Evolutionary conservation across 2,329 filamentous ascomycete species (phyloP).

Genomic region (Hymenoscyphus albidus): DNA sequence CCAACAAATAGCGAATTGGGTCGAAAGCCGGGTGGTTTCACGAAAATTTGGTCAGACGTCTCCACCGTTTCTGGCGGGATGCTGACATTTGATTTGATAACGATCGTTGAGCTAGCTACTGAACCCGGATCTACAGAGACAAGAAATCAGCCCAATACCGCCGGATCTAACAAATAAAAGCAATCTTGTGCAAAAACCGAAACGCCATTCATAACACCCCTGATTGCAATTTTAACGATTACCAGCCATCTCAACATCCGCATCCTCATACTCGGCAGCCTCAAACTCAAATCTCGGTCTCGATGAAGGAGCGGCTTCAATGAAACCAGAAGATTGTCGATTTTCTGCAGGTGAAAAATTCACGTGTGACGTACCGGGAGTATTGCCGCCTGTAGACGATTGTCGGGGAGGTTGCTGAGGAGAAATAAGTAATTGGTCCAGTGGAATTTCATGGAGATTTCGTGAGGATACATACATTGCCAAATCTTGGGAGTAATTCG

Average conservation of each 20-base stretch:
- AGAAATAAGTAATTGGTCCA: not conserved
- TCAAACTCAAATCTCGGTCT: constrained; percentile 25
- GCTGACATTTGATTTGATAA: constrained; percentile 23
- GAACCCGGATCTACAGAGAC: constrained; percentile 33
- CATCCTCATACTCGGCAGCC: constrained; percentile 28
- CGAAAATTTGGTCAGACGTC: constrained; percentile 32
- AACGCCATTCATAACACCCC: not conserved
- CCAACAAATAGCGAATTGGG: constrained; percentile 62
- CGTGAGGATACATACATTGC: not conserved
- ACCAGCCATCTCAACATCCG: constrained; percentile 26
- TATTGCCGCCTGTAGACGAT: constrained; percentile 12
- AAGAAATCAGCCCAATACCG: constrained; percentile 32
- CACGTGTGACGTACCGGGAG: constrained; percentile 25
- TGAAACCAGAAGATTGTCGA: constrained; percentile 13
- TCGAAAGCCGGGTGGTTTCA: constrained; percentile 54
- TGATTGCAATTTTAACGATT: constrained; percentile 10
- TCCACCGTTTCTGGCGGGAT: constrained; percentile 24
- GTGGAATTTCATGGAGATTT: not conserved
- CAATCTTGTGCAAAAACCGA: constrained; percentile 3
- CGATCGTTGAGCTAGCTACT: constrained; percentile 27
- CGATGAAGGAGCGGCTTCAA: constrained; percentile 18
- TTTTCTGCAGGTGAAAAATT: not conserved
- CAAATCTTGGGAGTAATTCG: constrained; percentile 25
- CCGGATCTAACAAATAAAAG: constrained; percentile 15
- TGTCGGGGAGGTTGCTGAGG: constrained; percentile 12